phyloP scores from a whole-genome alignment of 2,329 filamentous ascomycete genomes.

The Aspergillus felis region DNA sequence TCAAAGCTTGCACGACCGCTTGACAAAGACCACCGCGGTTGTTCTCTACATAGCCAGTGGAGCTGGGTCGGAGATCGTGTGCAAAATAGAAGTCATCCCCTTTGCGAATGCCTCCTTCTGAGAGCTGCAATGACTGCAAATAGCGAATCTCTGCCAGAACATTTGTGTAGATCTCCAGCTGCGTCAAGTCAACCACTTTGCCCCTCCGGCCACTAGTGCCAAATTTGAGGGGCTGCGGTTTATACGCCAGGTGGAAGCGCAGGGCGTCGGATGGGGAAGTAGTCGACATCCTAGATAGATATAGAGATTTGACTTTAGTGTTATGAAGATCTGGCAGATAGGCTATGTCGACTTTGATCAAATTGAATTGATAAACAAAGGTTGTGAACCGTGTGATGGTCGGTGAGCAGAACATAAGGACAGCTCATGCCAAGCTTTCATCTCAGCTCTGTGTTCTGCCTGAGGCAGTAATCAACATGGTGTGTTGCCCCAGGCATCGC shows the following conservation, averaged over 20 bases:
- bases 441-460: background rate
- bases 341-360: background rate
- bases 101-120: constrained; percentile 24
- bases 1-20: constrained; percentile 28
- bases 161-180: constrained; percentile 34
- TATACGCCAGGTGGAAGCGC: constrained; percentile 10
- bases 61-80: constrained; percentile 31
- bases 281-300: background rate
- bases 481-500: no score
- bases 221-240: constrained; percentile 29
- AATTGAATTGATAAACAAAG: background rate
- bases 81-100: constrained; percentile 33
- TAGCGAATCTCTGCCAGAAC: constrained; percentile 30
- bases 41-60: constrained; percentile 25
- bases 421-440: background rate
- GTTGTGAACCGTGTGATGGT: background rate
- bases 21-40: constrained; percentile 28
- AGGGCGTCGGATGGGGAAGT: background rate
- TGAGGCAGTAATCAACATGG: background rate
- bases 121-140: constrained; percentile 22
- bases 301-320: background rate
- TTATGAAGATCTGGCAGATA: background rate
- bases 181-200: constrained; percentile 28
- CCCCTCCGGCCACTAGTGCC: constrained; percentile 34
- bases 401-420: background rate